Base-by-base conservation (phyloP, 352 stramenopile species). In the Salisapilia sapeloensis region DNA sequence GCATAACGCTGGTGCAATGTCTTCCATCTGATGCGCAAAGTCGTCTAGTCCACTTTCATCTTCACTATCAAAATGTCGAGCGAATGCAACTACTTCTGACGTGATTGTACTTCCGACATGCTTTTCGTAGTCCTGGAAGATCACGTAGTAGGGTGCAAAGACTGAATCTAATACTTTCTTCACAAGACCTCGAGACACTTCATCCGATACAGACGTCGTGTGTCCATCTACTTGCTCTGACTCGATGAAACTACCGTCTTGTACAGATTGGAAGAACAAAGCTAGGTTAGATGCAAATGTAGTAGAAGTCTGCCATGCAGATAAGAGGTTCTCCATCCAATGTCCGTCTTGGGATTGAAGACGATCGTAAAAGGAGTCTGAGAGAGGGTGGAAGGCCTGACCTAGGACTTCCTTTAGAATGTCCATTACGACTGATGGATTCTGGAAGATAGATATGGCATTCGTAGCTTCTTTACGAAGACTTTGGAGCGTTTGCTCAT, bases 1-100 rank as follows among this genome's bases (percentile, higher is more conserved):
- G 52, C 59, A 77, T 8, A 55, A 34, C 13, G 42, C 37, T 22
- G 48, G 42, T 2, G 61, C 62, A 13, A 48, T 42, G 34, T 79
- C 64, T 35, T 84, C 67, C n/a, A 84, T 35, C 4, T 38, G 48
- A 31, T 74, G 64, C 17, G 56, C 51, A 33, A 76, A 84, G 19
- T 52, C 49, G 19, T 79, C 57, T 1, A 84, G 46, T 29, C 51
- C 39, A 5, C 34, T 50, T 27, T 63, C 46, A 8, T 42, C 42
- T n/a, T 25, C 25, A 3, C 28, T 34, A 1, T 35, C 28, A 25
- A 76, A 77, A 2, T 22, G 16, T 12, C 63, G 67, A 4, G 60
- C 56, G 6, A 83, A 47, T 13, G 38, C 33, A 9, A 61, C 30
- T 21, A 81, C 37, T 14, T 60, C 44, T 33, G 54, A 43, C 0